phyloP scores from a whole-genome alignment of 2,329 filamentous ascomycete species.

The Fusarium staphyleae region DNA sequence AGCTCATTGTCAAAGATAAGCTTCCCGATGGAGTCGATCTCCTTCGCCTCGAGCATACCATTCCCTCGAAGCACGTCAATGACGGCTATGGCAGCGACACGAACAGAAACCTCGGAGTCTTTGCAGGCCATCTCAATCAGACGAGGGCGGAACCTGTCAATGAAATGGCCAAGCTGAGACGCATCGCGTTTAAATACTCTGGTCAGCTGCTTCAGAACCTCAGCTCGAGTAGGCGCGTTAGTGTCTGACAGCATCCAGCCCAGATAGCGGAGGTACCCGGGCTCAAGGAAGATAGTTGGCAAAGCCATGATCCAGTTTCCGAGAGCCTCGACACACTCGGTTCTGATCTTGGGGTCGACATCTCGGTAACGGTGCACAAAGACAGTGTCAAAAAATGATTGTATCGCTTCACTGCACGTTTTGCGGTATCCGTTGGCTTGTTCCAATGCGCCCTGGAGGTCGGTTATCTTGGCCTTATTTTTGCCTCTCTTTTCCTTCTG shows the following conservation, averaged over 20 bases:
- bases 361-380: conserved; percentile 97
- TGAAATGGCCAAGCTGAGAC: conserved; percentile 88
- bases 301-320: conserved; percentile 88
- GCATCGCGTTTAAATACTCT: conserved; percentile 82
- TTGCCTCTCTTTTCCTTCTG: conserved; percentile 76
- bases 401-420: conserved; percentile 73
- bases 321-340: conserved; percentile 86
- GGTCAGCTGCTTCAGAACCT: conserved; percentile 83
- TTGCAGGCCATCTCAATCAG: conserved; percentile 91
- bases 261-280: conserved; percentile 87
- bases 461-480: conserved; percentile 79
- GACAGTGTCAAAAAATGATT: conserved; percentile 88
- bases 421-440: conserved; percentile 75
- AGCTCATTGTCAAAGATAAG: conserved; percentile 89
- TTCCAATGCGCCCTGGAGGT: conserved; percentile 74
- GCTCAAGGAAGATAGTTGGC: conserved; percentile 88
- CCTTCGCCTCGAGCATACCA: conserved; percentile 87
- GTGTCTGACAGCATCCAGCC: conserved; percentile 95
- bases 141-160: conserved; percentile 85
- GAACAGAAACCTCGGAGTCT: conserved; percentile 82
- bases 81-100: conserved; percentile 80
- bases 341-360: conserved; percentile 85
- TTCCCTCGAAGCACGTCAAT: conserved; percentile 83
- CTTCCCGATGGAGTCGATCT: conserved; percentile 87
- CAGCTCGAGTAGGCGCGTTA: conserved; percentile 75